These are phyloP conservation scores for Hanseniaspora uvarum DNA, from an alignment of 1,139 yeast genomes.

Conservation along the genomic window DNA sequence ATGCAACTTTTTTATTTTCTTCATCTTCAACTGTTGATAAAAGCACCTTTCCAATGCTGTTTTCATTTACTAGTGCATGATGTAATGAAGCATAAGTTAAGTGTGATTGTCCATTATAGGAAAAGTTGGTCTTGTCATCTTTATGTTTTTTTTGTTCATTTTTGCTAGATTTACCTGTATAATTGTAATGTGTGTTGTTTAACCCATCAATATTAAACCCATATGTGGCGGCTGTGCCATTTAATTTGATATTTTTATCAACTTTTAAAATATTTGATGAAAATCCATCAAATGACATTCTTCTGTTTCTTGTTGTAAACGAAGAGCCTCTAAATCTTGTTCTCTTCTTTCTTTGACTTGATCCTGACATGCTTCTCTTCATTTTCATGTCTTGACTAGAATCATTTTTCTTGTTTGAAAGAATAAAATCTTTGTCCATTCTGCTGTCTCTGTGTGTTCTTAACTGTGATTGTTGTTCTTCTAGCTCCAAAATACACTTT, in stretches of 20 bases:
- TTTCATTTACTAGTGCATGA: not conserved
- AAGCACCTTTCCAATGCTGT: not conserved
- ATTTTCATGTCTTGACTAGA: not conserved
- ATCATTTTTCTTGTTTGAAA: not conserved
- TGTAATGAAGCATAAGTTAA: conserved; percentile 4
- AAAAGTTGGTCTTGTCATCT: not conserved
- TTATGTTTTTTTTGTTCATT: not conserved
- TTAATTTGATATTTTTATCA: conserved; percentile 4
- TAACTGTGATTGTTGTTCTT: conserved; percentile 5
- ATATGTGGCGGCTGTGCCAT: conserved; percentile 1
- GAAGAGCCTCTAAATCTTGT: conserved; percentile 1
- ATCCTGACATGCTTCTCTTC: not conserved
- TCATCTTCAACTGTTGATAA: not conserved
- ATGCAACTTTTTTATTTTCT: not conserved
- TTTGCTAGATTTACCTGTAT: not conserved
- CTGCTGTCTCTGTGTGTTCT: not conserved
- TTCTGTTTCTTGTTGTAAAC: not conserved
- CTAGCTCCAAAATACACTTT: conserved; percentile 3
- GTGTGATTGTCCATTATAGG: not conserved
- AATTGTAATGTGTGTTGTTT: not conserved
- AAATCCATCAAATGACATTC: conserved; percentile 12
- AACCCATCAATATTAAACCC: conserved; percentile 8
- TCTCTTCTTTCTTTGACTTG: not conserved
- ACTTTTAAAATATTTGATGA: conserved; percentile 12
- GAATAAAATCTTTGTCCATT: not conserved